Evolutionary conservation across 305 asterid species (phyloP), one percentile per base, ranked within the genome.

Genomic region (Fraxinus dipetala): DNA sequence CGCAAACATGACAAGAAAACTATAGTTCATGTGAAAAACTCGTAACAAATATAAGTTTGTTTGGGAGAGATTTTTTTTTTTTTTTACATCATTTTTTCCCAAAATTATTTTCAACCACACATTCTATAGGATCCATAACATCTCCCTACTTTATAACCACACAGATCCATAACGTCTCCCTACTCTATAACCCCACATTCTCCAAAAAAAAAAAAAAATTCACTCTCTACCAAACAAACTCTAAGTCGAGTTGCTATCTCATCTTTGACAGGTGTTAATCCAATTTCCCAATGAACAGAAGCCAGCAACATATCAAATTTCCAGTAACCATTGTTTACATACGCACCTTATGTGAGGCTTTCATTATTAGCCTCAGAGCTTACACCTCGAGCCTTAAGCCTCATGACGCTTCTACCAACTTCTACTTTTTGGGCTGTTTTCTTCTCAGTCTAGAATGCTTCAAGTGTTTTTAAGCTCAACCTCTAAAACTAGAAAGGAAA

Each of bases 1-100:
- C 70, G 61, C 74, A 85, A 78, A 28, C 14, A 40, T 38, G 43
- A 75, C 31, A 75, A 72, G 51, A 79, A 45, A 72, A 81, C 34
- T 10, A 22, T 0, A 5, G 31, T 69, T 18, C 28, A 75, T 54
- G 30, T 38, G 77, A 32, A 75, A 13, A 70, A 6, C 10, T 18
- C 11, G 5, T 59, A 18, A 26, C 74, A 74, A 51, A 38, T 38
- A 38, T 7, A 38, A 38, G 45, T 38, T 38, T 8, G 45, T 38
- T 38, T 38, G 45, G 45, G 45, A 38, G 45, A 38, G 45, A 7
- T 38, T 38, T 38, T 36, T 36, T 36, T 36, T 36, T 4, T 4
- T 4, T 1, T 34, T 34, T 6, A 35, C 6, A 36, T 6, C 43
- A 36, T 1, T 36, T 36, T 7, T 38, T 13, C 9, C 45, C 45